phyloP scores from a whole-genome alignment of 768 basidiomycete species.

The Boletus speciosus region DNA sequence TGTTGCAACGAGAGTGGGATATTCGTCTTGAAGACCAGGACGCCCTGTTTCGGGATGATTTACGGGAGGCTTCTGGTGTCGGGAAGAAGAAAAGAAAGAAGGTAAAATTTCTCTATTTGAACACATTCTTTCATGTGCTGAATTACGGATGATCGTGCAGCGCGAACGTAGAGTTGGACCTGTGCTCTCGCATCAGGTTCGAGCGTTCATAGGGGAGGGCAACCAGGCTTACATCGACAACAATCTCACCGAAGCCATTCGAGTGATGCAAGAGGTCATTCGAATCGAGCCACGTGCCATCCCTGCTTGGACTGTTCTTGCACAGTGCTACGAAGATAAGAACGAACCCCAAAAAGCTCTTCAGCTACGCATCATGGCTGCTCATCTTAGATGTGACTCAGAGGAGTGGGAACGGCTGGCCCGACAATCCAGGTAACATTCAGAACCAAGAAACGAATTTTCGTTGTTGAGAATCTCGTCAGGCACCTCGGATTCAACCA shows the following conservation, averaged over 20 bases:
- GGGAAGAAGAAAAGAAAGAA: constrained; percentile 48
- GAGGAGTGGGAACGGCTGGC: constrained; percentile 86
- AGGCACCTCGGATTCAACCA: neutral
- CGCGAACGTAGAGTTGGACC: constrained; percentile 5
- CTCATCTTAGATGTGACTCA: constrained; percentile 77
- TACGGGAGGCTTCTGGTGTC: constrained; percentile 63
- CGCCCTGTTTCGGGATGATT: constrained; percentile 66
- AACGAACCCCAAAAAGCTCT: constrained; percentile 11
- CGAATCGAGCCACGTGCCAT: constrained; percentile 84
- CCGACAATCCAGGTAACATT: constrained; percentile 58
- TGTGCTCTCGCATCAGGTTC: constrained; percentile 5
- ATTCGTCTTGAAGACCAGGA: constrained; percentile 49
- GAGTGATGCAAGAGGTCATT: constrained; percentile 86
- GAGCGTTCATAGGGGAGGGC: constrained; percentile 62
- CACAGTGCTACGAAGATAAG: constrained; percentile 9
- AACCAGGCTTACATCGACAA: constrained; percentile 82
- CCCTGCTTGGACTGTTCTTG: constrained; percentile 72
- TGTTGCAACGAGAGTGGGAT: constrained; percentile 1
- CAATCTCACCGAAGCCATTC: constrained; percentile 62
- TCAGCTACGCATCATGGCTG: constrained; percentile 26
- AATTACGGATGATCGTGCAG: neutral
- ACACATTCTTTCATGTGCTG: neutral
- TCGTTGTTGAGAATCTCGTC: constrained; percentile 50
- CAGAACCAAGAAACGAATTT: constrained; percentile 46
- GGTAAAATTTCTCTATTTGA: constrained; percentile 25